Conservation (phyloP, 1,139 yeast genomes). For the Zygoascus hellenicus region DNA sequence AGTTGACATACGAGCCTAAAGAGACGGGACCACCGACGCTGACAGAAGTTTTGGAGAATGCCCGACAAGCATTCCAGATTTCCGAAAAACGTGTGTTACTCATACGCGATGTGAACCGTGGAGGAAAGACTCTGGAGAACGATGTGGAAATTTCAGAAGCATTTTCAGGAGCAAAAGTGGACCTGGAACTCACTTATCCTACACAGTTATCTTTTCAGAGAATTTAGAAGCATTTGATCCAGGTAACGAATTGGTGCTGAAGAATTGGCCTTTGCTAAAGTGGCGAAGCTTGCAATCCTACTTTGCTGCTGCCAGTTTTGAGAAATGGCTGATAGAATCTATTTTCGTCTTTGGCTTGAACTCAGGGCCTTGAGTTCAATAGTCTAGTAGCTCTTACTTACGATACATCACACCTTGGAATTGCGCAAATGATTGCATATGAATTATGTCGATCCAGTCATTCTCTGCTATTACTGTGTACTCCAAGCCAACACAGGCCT, state of each 20-base stretch:
- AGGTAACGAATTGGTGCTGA: too few relatives aligned
- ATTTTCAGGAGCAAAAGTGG: conserved; percentile 18
- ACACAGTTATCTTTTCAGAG: background rate
- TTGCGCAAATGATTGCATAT: too few relatives aligned
- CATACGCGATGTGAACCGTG: conserved; percentile 26
- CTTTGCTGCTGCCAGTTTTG: background rate
- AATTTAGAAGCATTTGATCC: too few relatives aligned
- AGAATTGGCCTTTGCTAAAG: too few relatives aligned
- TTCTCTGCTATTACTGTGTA: too few relatives aligned
- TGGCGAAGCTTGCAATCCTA: background rate
- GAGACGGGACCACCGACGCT: conserved; percentile 62
- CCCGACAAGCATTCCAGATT: conserved; percentile 58
- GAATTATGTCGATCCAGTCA: too few relatives aligned
- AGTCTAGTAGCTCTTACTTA: too few relatives aligned
- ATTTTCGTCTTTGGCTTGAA: too few relatives aligned
- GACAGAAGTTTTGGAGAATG: conserved; percentile 63
- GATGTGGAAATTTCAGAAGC: conserved; percentile 33
- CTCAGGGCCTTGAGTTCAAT: too few relatives aligned
- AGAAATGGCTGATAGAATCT: too few relatives aligned
- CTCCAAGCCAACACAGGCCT: too few relatives aligned
- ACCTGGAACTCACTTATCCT: conserved; percentile 12
- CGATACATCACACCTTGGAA: too few relatives aligned
- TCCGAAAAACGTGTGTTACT: conserved; percentile 36
- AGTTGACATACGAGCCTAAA: conserved; percentile 56
- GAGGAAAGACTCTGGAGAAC: conserved; percentile 22